phyloP scores from a whole-genome alignment of 2,329 filamentous ascomycete genomes.

The Ploettnerulaceae sp. region DNA sequence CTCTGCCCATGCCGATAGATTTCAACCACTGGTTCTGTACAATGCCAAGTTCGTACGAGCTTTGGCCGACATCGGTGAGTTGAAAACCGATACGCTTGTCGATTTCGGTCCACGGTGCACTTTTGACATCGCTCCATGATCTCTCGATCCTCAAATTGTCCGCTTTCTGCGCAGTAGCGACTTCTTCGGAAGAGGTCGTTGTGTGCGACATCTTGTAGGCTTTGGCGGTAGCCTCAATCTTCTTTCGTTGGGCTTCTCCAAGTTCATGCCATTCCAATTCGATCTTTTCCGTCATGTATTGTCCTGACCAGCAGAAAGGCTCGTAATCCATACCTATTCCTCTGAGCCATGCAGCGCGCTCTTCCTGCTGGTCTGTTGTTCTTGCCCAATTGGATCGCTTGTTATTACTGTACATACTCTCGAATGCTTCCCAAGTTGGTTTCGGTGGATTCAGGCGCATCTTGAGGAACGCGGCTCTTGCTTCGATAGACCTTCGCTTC shows the following conservation, averaged over 20 bases:
- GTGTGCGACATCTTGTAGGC: no score
- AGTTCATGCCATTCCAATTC: no score
- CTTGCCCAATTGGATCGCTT: not conserved
- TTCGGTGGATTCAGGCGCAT: conserved; percentile 3
- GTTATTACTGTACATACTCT: not conserved
- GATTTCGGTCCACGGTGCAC: not conserved
- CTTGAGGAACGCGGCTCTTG: conserved; percentile 4
- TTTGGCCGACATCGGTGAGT: not conserved
- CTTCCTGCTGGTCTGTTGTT: not conserved
- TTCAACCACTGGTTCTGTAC: not conserved
- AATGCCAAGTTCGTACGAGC: no score
- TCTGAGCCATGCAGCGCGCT: conserved; percentile 1
- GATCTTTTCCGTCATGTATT: not conserved
- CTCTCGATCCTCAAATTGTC: no score
- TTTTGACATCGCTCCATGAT: no score
- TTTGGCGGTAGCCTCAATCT: no score
- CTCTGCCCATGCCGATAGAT: not conserved
- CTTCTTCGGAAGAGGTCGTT: not conserved
- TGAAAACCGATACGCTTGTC: conserved; percentile 1
- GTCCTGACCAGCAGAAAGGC: not conserved
- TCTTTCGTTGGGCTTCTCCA: not conserved
- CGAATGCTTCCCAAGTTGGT: not conserved
- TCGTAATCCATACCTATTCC: not conserved
- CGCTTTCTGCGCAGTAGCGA: no score
- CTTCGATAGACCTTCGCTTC: conserved; percentile 1